Evolutionary conservation across 2,329 filamentous ascomycete genomes (phyloP), one percentile per base, ranked within the genome.

Genomic region (Grosmannia clavigera): DNA sequence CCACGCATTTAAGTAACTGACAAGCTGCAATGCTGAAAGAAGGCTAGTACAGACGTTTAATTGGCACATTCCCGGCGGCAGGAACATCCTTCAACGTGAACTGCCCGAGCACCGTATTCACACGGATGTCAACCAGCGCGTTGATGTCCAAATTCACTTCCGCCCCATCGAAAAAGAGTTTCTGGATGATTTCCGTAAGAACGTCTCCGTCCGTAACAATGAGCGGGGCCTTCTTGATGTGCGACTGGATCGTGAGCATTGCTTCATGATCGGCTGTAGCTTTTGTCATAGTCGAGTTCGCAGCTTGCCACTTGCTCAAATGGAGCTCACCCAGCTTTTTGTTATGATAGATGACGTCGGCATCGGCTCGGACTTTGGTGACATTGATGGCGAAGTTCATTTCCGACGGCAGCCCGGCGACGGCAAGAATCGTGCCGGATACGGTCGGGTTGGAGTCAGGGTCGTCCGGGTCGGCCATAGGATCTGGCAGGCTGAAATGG

Each of bases 341-440:
- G 31, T 79, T 79, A 64, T 88, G 78, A 72, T 95, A 96, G 66
- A 83, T 88, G 3, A 97, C 85, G 69, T 95, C 84, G 5, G 91
- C 87, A 59, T 82, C 81, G 2, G 92, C 90, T 58, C 84, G 82
- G 55, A 99, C 83, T 61, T 80, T 81, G 46, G 85, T 85, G 51
- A 97, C 89, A 63, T 88, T 84, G 58, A 99, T 75, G 57, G 86
- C 82, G 65, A 97, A 87, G 68, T 95, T 91, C 79, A 97, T 86
- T 69, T 96, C 88, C 52, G 88, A 80, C 0, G 94, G 94, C 40
- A 97, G 72, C 12, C 78, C 83, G 31, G 95, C 86, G 22, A 92
- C 77, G 12, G 92, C 92, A 62, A 88, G 78, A 54, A 96, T 87
- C 25, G 86, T 85, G 3, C 92, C 92, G 35, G 90, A 95, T 19